These are phyloP conservation scores for Mycena sanguinolenta DNA, from an alignment of 768 basidiomycete species.

Conservation along the genomic window DNA sequence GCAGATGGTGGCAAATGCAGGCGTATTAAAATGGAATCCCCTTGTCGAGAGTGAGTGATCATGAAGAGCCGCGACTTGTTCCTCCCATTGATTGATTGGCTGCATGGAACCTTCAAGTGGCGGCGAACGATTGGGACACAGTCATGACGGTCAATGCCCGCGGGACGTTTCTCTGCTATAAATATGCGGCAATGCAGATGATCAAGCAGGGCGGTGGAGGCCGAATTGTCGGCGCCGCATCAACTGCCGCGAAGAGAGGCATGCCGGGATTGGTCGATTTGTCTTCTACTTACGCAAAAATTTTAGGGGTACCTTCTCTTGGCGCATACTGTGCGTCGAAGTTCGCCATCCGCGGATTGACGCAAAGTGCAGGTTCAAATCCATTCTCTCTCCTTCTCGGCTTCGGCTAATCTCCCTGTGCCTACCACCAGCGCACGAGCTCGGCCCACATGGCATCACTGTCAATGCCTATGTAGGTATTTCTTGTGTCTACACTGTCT, in stretches of 20 bases:
- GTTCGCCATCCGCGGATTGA: constrained; percentile 39
- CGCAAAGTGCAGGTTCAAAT: constrained; percentile 21
- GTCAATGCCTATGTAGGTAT: constrained; percentile 45
- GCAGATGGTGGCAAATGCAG: constrained; percentile 46
- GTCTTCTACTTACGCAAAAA: neutral
- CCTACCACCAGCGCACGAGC: constrained; percentile 36
- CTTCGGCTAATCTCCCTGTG: neutral
- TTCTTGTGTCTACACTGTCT: no score
- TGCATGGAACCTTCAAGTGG: neutral
- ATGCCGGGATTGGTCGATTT: neutral
- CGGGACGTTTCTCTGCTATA: constrained; percentile 54
- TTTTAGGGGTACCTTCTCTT: constrained; percentile 21
- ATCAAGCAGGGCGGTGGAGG: constrained; percentile 54
- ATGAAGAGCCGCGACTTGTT: neutral
- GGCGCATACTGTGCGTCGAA: constrained; percentile 46
- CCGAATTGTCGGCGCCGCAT: constrained; percentile 50
- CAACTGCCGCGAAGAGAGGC: constrained; percentile 31
- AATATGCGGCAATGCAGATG: constrained; percentile 54
- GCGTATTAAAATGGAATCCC: constrained; percentile 23
- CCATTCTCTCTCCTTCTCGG: neutral
- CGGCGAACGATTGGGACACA: constrained; percentile 42
- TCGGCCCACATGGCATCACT: constrained; percentile 41
- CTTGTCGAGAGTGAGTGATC: constrained; percentile 30
- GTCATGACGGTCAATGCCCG: constrained; percentile 48
- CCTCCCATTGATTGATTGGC: neutral